A percentile compares a stretch with the other conserved stretches of the same genome.
These are phyloP conservation scores for Sutorius australiensis DNA, from an alignment of 768 basidiomycete species.

Conservation along the genomic window DNA sequence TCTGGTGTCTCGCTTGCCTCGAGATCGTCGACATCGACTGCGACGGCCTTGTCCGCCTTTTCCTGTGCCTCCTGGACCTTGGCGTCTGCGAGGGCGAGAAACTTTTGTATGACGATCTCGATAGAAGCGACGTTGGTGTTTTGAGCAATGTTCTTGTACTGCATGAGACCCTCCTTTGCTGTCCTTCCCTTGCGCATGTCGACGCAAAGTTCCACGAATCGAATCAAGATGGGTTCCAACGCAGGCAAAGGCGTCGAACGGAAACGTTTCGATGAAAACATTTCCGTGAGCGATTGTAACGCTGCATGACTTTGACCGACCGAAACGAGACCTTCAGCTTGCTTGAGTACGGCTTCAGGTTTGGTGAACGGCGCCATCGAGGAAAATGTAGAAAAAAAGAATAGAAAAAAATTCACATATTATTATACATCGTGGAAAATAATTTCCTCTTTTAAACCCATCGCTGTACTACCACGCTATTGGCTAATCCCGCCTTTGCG, in stretches of 20 bases:
- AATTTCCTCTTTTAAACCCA: slow-evolving; percentile 43
- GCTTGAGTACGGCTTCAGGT: slow-evolving; percentile 87
- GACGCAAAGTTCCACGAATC: slow-evolving; percentile 95
- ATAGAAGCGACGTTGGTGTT: slow-evolving; percentile 88
- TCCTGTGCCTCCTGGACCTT: slow-evolving; percentile 86
- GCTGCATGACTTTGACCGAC: slow-evolving; percentile 90
- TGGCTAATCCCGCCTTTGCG: slow-evolving; percentile 65
- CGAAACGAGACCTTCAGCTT: slow-evolving; percentile 90
- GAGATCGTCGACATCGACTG: slow-evolving; percentile 87
- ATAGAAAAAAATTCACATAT: not conserved
- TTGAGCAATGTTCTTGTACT: slow-evolving; percentile 97
- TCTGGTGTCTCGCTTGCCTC: slow-evolving; percentile 95
- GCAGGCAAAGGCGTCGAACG: slow-evolving; percentile 82
- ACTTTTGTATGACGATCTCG: slow-evolving; percentile 84
- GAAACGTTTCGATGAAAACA: slow-evolving; percentile 93
- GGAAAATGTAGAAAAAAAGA: not conserved
- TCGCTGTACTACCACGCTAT: slow-evolving; percentile 83
- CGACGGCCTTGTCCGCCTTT: slow-evolving; percentile 72
- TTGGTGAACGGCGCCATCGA: slow-evolving; percentile 86
- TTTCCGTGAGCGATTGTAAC: slow-evolving; percentile 84
- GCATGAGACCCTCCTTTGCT: slow-evolving; percentile 90
- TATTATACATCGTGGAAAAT: slow-evolving; percentile 12
- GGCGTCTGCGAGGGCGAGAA: slow-evolving; percentile 74
- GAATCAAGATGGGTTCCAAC: slow-evolving; percentile 93
- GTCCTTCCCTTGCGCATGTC: slow-evolving; percentile 90